A percentile compares a stretch with the other conserved stretches of the same genome.
Conservation (phyloP, 306 rosid species). For the Elaeagnus macrophylla region DNA sequence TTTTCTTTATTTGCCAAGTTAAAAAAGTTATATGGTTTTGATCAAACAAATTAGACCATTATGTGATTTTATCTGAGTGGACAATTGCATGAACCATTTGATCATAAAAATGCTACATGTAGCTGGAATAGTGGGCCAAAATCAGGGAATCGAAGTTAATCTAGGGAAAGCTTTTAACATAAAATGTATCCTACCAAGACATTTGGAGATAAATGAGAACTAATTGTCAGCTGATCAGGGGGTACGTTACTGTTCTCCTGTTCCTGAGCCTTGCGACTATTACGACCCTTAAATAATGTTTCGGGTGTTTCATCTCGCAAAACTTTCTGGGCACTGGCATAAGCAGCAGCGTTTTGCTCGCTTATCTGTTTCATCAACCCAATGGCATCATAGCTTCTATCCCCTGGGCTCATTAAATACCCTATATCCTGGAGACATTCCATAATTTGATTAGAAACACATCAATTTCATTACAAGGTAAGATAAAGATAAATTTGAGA, state of each 20-base stretch:
- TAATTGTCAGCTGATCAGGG: slow-evolving; percentile 20
- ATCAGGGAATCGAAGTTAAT: too few species aligned
- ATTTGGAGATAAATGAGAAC: slow-evolving; percentile 42
- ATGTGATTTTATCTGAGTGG: too few species aligned
- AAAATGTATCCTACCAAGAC: slow-evolving; percentile 37
- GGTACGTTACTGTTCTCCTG: slow-evolving; percentile 23
- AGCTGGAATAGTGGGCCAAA: too few species aligned
- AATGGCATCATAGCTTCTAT: slow-evolving; percentile 79
- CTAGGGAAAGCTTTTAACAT: background rate
- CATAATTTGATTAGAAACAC: slow-evolving; percentile 2
- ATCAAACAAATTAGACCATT: too few species aligned
- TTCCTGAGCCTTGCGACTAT: slow-evolving; percentile 20
- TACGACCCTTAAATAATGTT: slow-evolving; percentile 28
- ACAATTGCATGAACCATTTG: too few species aligned
- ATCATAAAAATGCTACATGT: too few species aligned
- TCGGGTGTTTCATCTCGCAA: slow-evolving; percentile 67
- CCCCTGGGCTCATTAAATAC: slow-evolving; percentile 71
- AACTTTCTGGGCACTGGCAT: slow-evolving; percentile 69
- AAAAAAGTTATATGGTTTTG: too few species aligned
- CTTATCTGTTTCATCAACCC: slow-evolving; percentile 80
- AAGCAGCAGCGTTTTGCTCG: slow-evolving; percentile 81
- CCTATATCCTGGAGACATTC: slow-evolving; percentile 69
- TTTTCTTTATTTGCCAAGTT: too few species aligned
- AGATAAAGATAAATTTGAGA: slow-evolving; percentile 4
- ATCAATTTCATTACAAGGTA: background rate